A percentile compares a stretch with the other conserved stretches of the same genome.
These are phyloP conservation scores for Asparagopsis taxiformis DNA, from an alignment of 31 red algal genomes.

Conservation along the genomic window DNA sequence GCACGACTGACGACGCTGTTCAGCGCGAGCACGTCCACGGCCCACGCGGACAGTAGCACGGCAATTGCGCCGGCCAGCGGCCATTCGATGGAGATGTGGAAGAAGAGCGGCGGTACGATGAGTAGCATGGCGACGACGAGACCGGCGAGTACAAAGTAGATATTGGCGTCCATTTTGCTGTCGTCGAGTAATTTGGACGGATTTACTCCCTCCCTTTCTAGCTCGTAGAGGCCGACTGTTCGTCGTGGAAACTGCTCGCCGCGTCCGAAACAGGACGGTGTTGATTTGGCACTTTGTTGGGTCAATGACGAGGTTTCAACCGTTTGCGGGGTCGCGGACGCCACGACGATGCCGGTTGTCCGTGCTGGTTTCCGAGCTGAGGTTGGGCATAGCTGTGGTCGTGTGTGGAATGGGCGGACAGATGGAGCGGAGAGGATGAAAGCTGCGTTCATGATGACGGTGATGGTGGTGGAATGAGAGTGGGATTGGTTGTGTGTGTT, in stretches of 20 bases:
- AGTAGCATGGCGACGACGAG: slow-evolving; percentile 17
- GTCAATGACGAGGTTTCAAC: too few species aligned
- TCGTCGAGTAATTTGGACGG: not conserved
- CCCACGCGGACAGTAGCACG: slow-evolving; percentile 14
- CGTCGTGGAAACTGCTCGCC: slow-evolving; percentile 14
- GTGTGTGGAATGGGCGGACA: too few species aligned
- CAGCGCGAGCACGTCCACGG: slow-evolving; percentile 10
- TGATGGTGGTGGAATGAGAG: too few species aligned
- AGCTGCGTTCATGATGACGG: too few species aligned
- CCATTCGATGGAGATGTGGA: slow-evolving; percentile 4
- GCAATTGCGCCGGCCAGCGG: slow-evolving; percentile 14
- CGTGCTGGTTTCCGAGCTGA: too few species aligned
- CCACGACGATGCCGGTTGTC: too few species aligned
- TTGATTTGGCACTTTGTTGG: too few species aligned
- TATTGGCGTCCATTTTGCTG: not conserved
- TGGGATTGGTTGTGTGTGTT: too few species aligned
- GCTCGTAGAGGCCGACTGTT: slow-evolving; percentile 34
- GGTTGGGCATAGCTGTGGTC: too few species aligned
- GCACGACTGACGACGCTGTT: slow-evolving; percentile 5
- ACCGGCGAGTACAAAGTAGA: slow-evolving; percentile 4
- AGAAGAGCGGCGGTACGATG: slow-evolving; percentile 7
- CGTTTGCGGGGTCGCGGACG: too few species aligned
- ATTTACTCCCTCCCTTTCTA: slow-evolving; percentile 15
- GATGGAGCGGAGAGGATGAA: too few species aligned
- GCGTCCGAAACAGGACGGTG: slow-evolving; percentile 20